Evolutionary conservation across 192 early-diverging fungal genomes (phyloP).

Genomic region (Lobosporangium transversale): DNA sequence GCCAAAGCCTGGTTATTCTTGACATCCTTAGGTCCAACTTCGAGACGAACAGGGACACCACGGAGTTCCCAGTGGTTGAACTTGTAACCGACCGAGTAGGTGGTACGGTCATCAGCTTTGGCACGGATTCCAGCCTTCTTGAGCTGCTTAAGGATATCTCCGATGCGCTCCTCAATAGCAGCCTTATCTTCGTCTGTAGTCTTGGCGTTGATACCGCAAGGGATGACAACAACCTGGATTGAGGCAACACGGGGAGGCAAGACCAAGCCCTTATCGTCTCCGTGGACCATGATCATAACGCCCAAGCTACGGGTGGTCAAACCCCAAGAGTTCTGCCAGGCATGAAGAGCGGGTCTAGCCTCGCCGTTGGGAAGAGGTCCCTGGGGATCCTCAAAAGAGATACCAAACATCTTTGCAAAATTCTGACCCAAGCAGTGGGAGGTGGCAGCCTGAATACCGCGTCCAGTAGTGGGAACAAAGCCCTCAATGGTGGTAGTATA

Average conservation of each 20-base stretch:
- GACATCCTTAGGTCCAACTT: slow-evolving; percentile 97
- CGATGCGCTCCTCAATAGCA: slow-evolving; percentile 71
- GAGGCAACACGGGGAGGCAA: slow-evolving; percentile 93
- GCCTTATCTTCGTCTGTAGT: slow-evolving; percentile 78
- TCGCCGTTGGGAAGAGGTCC: slow-evolving; percentile 58
- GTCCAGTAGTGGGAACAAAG: slow-evolving; percentile 95
- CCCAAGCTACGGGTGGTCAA: slow-evolving; percentile 97
- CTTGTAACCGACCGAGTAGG: slow-evolving; percentile 95
- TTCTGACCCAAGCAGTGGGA: slow-evolving; percentile 99
- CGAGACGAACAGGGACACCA: slow-evolving; percentile 96
- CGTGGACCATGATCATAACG: slow-evolving; percentile 99
- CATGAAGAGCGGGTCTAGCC: slow-evolving; percentile 76
- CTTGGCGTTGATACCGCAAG: slow-evolving; percentile 93
- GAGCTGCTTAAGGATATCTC: slow-evolving; percentile 74
- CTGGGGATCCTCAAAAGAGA: slow-evolving; percentile 89
- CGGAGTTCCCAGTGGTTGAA: slow-evolving; percentile 99
- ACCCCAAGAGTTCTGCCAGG: slow-evolving; percentile 99
- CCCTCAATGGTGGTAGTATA: slow-evolving; percentile 99
- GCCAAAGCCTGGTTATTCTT: slow-evolving; percentile 78
- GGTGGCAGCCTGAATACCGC: slow-evolving; percentile 98
- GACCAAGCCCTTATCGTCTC: slow-evolving; percentile 98
- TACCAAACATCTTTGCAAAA: slow-evolving; percentile 99
- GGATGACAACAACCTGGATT: slow-evolving; percentile 92
- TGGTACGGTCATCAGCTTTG: slow-evolving; percentile 82
- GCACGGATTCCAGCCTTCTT: slow-evolving; percentile 79